Evolutionary conservation across 768 basidiomycete species (phyloP).

Genomic region (Paxillus rubicundulus): DNA sequence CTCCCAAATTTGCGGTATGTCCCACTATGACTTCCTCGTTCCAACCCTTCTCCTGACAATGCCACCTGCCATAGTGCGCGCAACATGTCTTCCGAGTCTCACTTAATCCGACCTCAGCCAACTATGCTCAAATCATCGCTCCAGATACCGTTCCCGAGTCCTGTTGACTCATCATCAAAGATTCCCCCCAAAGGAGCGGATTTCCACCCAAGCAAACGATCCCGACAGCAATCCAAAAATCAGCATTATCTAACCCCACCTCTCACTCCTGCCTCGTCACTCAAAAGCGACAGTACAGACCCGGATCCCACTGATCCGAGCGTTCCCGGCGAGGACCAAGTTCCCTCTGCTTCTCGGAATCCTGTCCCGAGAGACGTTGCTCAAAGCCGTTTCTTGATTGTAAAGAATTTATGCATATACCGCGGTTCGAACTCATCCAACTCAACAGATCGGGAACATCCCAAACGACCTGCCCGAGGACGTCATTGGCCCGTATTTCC

Average conservation of each 20-base stretch:
- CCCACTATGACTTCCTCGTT: not conserved
- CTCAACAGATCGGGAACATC: conserved; percentile 40
- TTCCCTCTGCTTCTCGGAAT: conserved; percentile 6
- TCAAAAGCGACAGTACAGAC: conserved; percentile 37
- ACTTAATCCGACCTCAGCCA: conserved; percentile 28
- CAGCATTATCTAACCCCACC: conserved; percentile 60
- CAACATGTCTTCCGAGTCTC: conserved; percentile 25
- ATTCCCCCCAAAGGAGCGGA: conserved; percentile 18
- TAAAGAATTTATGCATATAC: conserved; percentile 5
- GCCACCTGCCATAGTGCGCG: conserved; percentile 24
- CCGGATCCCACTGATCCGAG: conserved; percentile 31
- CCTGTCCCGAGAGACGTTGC: conserved; percentile 11
- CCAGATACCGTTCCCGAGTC: conserved; percentile 14
- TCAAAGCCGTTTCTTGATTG: conserved; percentile 34
- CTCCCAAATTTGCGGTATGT: conserved; percentile 67
- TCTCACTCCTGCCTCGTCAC: conserved; percentile 63
- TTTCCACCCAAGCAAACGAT: conserved; percentile 13
- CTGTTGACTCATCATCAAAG: conserved; percentile 12
- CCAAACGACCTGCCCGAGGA: conserved; percentile 32
- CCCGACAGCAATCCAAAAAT: conserved; percentile 24
- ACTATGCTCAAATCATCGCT: conserved; percentile 17
- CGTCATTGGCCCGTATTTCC: conserved; percentile 30
- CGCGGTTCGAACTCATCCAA: conserved; percentile 10
- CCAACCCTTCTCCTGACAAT: conserved; percentile 5
- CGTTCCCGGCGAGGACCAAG: conserved; percentile 23